These are phyloP conservation scores for Mortierella claussenii DNA, from an alignment of 192 early-diverging fungal species.

Conservation along the genomic window DNA sequence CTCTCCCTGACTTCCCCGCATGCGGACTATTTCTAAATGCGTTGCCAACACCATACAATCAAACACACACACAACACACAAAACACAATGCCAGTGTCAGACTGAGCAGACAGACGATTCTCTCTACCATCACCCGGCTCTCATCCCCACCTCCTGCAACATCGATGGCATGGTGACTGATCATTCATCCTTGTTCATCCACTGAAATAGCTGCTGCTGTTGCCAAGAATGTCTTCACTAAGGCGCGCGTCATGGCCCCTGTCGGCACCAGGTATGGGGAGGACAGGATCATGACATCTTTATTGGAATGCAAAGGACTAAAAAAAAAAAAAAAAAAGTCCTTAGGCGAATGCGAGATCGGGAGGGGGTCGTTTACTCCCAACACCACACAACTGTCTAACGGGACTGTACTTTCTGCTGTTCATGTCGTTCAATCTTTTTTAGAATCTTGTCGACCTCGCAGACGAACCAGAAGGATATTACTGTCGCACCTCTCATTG, in stretches of 20 bases:
- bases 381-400: too few species aligned
- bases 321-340: too few species aligned
- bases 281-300: too few species aligned
- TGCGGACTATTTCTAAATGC: not conserved
- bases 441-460: slow-evolving; percentile 46
- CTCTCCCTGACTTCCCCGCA: slow-evolving; percentile 14
- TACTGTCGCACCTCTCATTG: slow-evolving; percentile 50
- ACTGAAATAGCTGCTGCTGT: slow-evolving; percentile 21
- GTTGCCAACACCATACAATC: not conserved
- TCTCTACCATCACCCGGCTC: too few species aligned
- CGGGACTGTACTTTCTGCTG: too few species aligned
- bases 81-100: too few species aligned
- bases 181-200: too few species aligned
- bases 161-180: too few species aligned
- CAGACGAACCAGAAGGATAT: slow-evolving; percentile 32
- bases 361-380: too few species aligned
- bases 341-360: too few species aligned
- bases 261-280: slow-evolving; percentile 40
- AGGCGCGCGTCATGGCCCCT: slow-evolving; percentile 41
- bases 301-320: not conserved
- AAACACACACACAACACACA: not conserved
- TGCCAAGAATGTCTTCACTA: slow-evolving; percentile 28
- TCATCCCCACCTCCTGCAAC: too few species aligned
- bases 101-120: too few species aligned
- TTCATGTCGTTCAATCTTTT: not conserved